Base-by-base conservation (phyloP, 306 rosid genomes). In the Psophocarpus tetragonolobus region DNA sequence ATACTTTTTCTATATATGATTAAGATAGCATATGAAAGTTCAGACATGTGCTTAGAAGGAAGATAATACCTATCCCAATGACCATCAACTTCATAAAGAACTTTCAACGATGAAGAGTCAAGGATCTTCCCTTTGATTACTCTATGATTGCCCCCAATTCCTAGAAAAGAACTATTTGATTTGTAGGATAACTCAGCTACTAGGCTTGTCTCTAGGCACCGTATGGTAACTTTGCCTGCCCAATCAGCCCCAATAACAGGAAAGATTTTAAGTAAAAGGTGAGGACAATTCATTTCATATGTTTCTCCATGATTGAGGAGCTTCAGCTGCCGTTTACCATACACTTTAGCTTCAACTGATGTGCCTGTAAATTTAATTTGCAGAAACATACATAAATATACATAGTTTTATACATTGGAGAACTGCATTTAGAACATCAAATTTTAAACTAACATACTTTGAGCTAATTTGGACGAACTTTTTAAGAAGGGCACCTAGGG, bases 1-100 rank as follows among this genome's bases (percentile, higher is more conserved):
- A 33, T 57, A 12, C 8, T 48, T 79, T 62, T 72, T 8, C 18
- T 33, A 0, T 18, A 20, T 50, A 63, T 32, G 38, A 24, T 18
- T 7, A 13, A 4, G 39, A 38, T 12, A 41, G 24, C 8, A 14
- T 23, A 33, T 47, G 36, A 80, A 72, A 80, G 60, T 50, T 62
- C 1, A 61, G 13, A 61, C 3, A 72, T 44, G 15, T 66, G 66
- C 5, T 82, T 44, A 18, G 30, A 67, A 27, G 61, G 67, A 71
- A 80, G 8, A 68, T 76, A 90, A 47, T 86, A 95, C 98, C 90
- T 90, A 71, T 95, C 94, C 99, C 99, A 95, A n/a, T 88, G 96
- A 72, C 97, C 99, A 73, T 92, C 82, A 69, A 95, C 73, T 84
- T 91, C 90, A 70, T 82, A 95, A 44, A 95, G 85, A 83, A 84